Base-by-base conservation (phyloP, 257 asterid genomes). In the Solanum piurae region DNA sequence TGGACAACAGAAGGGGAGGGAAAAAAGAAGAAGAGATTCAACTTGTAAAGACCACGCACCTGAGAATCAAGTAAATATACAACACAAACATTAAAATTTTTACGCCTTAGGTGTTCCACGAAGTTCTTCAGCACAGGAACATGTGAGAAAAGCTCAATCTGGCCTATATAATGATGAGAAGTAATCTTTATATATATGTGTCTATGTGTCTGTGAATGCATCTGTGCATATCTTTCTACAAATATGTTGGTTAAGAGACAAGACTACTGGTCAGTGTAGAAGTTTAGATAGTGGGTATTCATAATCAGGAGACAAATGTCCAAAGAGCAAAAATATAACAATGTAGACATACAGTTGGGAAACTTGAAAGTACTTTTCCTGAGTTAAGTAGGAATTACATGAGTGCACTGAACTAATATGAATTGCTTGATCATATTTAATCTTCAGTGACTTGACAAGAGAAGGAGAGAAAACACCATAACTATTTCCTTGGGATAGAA, bases 41-140 rank as follows among this genome's bases (percentile, higher is more conserved):
- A 21, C 25, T 37, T 23, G 72, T 42, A 36, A 68, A 79, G 77
- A 8, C 8, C 44, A 87, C 86, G 86, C 90, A 97, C 99, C 99
- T 96, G 99, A 18, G 99, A 97, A 91, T 97, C 99, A 82, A 97
- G 99, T 34, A 97, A 88, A 92, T 96, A 97, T 18, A 97, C 99
- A 44, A 83, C 99, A 92, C 99, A 97, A 64, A 97, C 95, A 85
- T 92, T 97, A 92, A 95, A 96, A 91, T 96, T 94, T 92, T 95
- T 93, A 38, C 95, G 95, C 92, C 88, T 91, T 75, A 97, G 92
- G 90, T 96, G 96, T 93, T 96, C 98, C 87, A 89, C 98, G 46
- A 97, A 97, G 92, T 96, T 95, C 93, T 94, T 96, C 77, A 97
- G 96, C 89, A 94, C 98, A 9, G 99, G 98, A 85, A 97, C 98